phyloP scores from a whole-genome alignment of 768 basidiomycete genomes.

The Sarcodon sp. region DNA sequence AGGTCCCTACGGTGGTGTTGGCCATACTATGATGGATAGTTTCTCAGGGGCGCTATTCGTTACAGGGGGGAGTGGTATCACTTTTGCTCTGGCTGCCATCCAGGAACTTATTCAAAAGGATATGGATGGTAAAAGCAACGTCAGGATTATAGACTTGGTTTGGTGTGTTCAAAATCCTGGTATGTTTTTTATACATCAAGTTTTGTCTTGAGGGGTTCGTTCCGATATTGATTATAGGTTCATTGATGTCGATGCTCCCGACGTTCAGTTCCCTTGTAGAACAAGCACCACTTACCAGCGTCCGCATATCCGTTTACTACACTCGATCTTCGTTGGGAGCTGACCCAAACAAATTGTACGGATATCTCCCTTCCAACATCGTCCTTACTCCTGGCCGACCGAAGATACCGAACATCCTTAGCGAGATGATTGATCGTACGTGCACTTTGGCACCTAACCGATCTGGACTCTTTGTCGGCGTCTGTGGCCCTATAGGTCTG shows the following conservation, averaged over 20 bases:
- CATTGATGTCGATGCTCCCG: slow-evolving; percentile 24
- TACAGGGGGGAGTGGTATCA: slow-evolving; percentile 51
- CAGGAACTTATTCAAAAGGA: slow-evolving; percentile 36
- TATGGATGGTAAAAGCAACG: slow-evolving; percentile 19
- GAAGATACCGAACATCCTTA: slow-evolving; percentile 10
- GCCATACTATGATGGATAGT: slow-evolving; percentile 31
- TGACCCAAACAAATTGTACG: slow-evolving; percentile 8
- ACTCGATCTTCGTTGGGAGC: slow-evolving; percentile 22
- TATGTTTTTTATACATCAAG: slow-evolving; percentile 13
- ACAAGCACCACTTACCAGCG: slow-evolving; percentile 10
- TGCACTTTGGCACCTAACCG: slow-evolving; percentile 9
- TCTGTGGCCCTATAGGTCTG: slow-evolving; percentile 27
- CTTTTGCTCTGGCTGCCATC: slow-evolving; percentile 37
- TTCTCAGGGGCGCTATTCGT: slow-evolving; percentile 43
- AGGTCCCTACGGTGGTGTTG: slow-evolving; percentile 39
- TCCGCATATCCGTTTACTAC: slow-evolving; percentile 30
- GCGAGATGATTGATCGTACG: slow-evolving; percentile 13
- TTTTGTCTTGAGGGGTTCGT: slow-evolving; percentile 9
- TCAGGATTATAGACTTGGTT: slow-evolving; percentile 36
- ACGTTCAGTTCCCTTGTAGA: slow-evolving; percentile 25
- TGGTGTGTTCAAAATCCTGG: slow-evolving; percentile 37
- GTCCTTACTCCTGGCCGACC: slow-evolving; percentile 18
- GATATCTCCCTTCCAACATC: slow-evolving; percentile 16
- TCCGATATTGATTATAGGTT: slow-evolving; percentile 12
- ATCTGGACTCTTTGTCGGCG: slow-evolving; percentile 26